A percentile compares a stretch with the other conserved stretches of the same genome.
These are phyloP conservation scores for Saksenaea vasiformis DNA, from an alignment of 371 early-diverging fungal genomes.

Conservation along the genomic window DNA sequence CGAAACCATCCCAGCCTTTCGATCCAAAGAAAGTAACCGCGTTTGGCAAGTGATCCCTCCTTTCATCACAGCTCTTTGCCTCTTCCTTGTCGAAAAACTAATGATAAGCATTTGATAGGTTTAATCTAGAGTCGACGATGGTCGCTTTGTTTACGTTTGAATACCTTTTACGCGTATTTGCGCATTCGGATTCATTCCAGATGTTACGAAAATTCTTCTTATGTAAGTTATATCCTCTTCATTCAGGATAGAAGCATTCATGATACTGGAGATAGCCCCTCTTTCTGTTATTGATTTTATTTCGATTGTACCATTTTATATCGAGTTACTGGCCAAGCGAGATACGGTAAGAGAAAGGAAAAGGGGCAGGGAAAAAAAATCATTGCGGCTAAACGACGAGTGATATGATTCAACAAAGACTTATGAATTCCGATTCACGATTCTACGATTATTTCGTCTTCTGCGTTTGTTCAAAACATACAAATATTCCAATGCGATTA, in stretches of 20 bases:
- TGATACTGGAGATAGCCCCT: conserved; percentile 49
- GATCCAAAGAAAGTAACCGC: conserved; percentile 55
- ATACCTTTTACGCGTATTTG: conserved; percentile 68
- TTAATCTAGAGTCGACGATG: conserved; percentile 75
- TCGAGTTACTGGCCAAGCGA: conserved; percentile 68
- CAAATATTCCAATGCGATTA: conserved; percentile 72
- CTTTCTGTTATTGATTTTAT: conserved; percentile 79
- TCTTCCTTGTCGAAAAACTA: not conserved
- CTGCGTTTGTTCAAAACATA: conserved; percentile 83
- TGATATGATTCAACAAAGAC: conserved; percentile 38
- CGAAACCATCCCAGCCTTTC: conserved; percentile 84
- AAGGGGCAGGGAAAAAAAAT: not conserved
- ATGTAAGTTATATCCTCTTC: conserved; percentile 24
- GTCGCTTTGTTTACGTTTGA: conserved; percentile 81
- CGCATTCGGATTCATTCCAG: conserved; percentile 66
- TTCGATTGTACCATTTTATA: conserved; percentile 81
- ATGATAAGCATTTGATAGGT: conserved; percentile 45
- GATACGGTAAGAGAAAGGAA: conserved; percentile 59
- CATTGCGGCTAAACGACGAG: not conserved
- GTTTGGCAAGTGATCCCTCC: conserved; percentile 54
- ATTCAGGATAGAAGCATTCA: not conserved
- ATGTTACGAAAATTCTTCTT: conserved; percentile 54
- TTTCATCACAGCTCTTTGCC: not conserved
- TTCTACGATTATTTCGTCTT: conserved; percentile 78
- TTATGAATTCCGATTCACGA: conserved; percentile 84